Evolutionary conservation across 2,329 filamentous ascomycete genomes (phyloP).

Genomic region (Aspergillus sp.): DNA sequence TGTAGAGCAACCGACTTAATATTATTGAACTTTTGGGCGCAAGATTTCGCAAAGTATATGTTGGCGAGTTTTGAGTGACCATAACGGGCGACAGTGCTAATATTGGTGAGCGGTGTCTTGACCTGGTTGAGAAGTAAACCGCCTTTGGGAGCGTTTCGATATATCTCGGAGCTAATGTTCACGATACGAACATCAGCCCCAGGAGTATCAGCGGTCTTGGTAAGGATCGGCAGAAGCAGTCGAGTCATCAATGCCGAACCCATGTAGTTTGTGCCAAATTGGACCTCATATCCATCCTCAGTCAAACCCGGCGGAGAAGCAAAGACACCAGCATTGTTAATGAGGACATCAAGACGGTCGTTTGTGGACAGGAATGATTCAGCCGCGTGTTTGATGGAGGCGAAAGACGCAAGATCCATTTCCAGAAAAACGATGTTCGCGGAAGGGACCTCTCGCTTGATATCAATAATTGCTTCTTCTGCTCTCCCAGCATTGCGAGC

Average conservation of each 20-base stretch:
- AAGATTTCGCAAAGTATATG: constrained; percentile 7
- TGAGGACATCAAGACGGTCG: constrained; percentile 21
- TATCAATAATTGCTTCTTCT: constrained; percentile 1
- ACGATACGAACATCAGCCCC: constrained; percentile 15
- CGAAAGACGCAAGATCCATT: constrained; percentile 11
- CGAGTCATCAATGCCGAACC: constrained; percentile 22
- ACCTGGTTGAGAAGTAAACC: constrained; percentile 14
- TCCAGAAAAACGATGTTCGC: constrained; percentile 3
- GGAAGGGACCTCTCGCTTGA: background rate
- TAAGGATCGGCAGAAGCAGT: constrained; percentile 17
- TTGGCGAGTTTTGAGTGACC: constrained; percentile 14
- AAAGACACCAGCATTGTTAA: constrained; percentile 28
- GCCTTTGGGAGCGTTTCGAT: constrained; percentile 9
- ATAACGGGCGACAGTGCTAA: constrained; percentile 10
- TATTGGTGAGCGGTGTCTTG: constrained; percentile 6
- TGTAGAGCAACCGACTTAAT: constrained; percentile 5
- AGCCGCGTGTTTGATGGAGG: constrained; percentile 8
- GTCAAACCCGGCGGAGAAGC: constrained; percentile 16
- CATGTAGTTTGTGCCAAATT: constrained; percentile 27
- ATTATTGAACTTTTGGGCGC: constrained; percentile 4
- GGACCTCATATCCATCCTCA: constrained; percentile 24
- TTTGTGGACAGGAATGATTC: constrained; percentile 4
- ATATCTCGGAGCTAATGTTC: constrained; percentile 15
- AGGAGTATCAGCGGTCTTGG: constrained; percentile 5
- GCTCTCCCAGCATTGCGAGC: constrained; percentile 6